Evolutionary conservation across 768 basidiomycete genomes (phyloP).

Genomic region (Tylopilus sp.): DNA sequence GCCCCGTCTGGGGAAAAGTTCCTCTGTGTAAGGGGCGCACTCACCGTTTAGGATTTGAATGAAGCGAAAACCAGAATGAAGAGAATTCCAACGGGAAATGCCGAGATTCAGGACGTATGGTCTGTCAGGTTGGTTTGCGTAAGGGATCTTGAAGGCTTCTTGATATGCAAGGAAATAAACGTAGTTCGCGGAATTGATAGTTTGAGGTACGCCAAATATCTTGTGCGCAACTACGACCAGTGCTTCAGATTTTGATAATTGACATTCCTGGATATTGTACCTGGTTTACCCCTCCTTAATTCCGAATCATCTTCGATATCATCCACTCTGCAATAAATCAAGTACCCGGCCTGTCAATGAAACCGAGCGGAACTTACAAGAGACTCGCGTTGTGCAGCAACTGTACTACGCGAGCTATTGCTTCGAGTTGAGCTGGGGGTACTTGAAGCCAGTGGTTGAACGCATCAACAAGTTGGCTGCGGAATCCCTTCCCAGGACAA

Average conservation of each 20-base stretch:
- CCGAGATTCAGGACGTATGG: constrained; percentile 39
- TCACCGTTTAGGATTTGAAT: constrained; percentile 74
- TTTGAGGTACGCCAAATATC: constrained; percentile 95
- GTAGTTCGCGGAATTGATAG: constrained; percentile 96
- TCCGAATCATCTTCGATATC: constrained; percentile 95
- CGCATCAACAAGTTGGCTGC: constrained; percentile 80
- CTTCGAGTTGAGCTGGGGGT: constrained; percentile 60
- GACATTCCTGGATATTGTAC: constrained; percentile 33
- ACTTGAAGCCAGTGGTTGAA: constrained; percentile 94
- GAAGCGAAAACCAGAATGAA: constrained; percentile 42
- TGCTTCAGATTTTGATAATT: background rate
- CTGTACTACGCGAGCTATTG: constrained; percentile 77
- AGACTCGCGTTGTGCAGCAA: constrained; percentile 95
- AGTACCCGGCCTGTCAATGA: background rate
- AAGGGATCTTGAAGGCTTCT: constrained; percentile 53
- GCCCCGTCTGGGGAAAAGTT: background rate
- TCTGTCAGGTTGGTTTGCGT: constrained; percentile 3
- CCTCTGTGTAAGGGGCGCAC: constrained; percentile 1
- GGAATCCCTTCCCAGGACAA: constrained; percentile 89
- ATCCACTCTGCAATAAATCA: constrained; percentile 60
- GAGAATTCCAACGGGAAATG: background rate
- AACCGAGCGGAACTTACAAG: constrained; percentile 50
- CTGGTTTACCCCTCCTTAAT: constrained; percentile 80
- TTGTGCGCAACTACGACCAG: constrained; percentile 78
- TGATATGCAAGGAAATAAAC: constrained; percentile 94